Evolutionary conservation across 164 flowering plant species (phyloP), one percentile per base, ranked within the genome.

Genomic region (Saururus chinensis): DNA sequence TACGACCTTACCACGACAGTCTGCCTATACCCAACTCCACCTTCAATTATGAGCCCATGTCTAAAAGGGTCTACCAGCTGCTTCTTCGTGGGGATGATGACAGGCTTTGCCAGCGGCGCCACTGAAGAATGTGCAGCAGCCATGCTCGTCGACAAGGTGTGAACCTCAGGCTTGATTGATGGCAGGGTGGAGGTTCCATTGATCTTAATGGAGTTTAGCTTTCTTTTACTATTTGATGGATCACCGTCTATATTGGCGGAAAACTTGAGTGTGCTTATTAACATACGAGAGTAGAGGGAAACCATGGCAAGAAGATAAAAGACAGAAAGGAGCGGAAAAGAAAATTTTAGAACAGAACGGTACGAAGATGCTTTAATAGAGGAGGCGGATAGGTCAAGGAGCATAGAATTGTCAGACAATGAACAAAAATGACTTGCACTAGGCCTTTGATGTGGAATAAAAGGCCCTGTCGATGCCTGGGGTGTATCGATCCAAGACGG

Each of bases 1-100:
- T 82, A 80, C 20, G 89, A 84, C 42, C 93, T 58, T 11, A 82
- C 64, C 12, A 84, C 87, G 51, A 84, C 70, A 4, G 85, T 87
- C 66, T 87, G 93, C 21, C 77, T 71, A 54, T 87, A 87, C 16
- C 76, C 84, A 19, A 81, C 83, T 0, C 86, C 81, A 0, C 80
- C 81, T 60, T 79, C 81, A 6, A 71, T 66, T 49, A 81, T 76
- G 20, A 74, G 25, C 26, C 93, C 92, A 53, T 84, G 89, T 1
- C 84, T 78, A 20, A 70, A 64, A 6, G 66, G 78, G 70, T 83
- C 87, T 4, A 70, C 74, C 37, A 67, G 56, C 68, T 76, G 80
- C 73, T 76, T 81, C 78, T 76, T 63, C 1, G 81, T 81, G 8
- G 87, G 16, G 22, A 59, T 11, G 51, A 26, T 25, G 4, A 59